Evolutionary conservation across 225 moss, liverwort and hornwort species (phyloP), one percentile per base, ranked within the genome.

Genomic region (Pseudoscleropodium purum): DNA sequence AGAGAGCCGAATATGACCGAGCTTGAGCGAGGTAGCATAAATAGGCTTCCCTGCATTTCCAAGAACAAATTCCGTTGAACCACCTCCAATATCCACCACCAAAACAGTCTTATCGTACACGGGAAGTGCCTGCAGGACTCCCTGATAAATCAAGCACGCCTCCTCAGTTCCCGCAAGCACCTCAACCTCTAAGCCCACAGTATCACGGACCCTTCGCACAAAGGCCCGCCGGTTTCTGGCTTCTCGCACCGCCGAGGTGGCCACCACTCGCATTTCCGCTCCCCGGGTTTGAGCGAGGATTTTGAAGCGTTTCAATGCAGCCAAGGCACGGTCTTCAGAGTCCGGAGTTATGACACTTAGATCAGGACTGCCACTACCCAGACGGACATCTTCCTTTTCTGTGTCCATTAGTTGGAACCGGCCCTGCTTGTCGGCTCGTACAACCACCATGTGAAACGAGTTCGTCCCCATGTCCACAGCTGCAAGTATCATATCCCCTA

Each of bases 381-480:
- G 91, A 34, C 94, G 93, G 21, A 95, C 94, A 83, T 95, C 93
- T 75, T 95, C 94, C 86, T 95, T 95, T 49, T 92, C 94, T n/a
- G 94, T 95, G 77, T 95, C 94, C 90, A 95, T 93, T 81, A 95
- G 89, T 64, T 95, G 93, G 62, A 95, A 95, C 49, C 93, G 90
- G 23, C 94, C 94, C 81, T 95, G 89, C 69, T 91, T 93, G 81
- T 95, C 93, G 34, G 94, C 94, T 86, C 94, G 92, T 18, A 95
- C 94, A n/a, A 95, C 94, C 85, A 95, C 94, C 94, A 95, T 95
- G 90, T 95, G 94, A 75, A 95, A 95, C 41, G 94, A 95, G 75
- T 95, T 95, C 79, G 94, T 95, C 36, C 94, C 94, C 94, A 95
- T 95, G 91, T 95, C 94, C 90, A 95, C 93, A 26, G 94, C 94